Evolutionary conservation across 495 filamentous ascomycete genomes (phyloP).

Genomic region (Collariella sp.): DNA sequence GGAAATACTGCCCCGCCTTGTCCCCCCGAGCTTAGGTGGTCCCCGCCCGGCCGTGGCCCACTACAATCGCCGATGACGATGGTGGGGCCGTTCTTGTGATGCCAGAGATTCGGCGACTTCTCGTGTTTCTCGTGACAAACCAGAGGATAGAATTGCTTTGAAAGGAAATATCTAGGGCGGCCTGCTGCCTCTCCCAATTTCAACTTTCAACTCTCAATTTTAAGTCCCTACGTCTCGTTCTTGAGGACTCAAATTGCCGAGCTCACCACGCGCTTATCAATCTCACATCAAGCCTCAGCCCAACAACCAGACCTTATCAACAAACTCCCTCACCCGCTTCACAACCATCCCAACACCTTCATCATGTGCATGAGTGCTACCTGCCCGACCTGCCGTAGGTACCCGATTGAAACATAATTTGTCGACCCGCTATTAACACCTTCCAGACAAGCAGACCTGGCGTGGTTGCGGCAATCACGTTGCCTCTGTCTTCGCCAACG

Average conservation of each 20-base stretch:
- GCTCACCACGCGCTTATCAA: too few relatives aligned
- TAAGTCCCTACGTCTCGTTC: too few relatives aligned
- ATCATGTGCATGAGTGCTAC: constrained; percentile 35
- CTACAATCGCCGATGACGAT: constrained; percentile 5
- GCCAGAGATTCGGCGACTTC: neutral
- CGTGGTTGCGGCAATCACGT: constrained; percentile 60
- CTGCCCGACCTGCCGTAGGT: constrained; percentile 35
- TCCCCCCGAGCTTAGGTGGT: too few relatives aligned
- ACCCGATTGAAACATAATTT: neutral
- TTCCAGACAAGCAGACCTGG: constrained; percentile 56
- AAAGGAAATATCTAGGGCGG: neutral
- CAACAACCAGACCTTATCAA: neutral
- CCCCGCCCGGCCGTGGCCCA: neutral
- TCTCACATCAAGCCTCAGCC: too few relatives aligned
- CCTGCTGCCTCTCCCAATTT: too few relatives aligned
- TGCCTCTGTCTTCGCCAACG: constrained; percentile 48
- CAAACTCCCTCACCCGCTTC: neutral
- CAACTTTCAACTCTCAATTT: too few relatives aligned
- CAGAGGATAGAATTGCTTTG: neutral
- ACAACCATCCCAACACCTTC: neutral
- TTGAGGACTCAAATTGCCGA: neutral
- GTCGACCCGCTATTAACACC: neutral
- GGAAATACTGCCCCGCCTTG: neutral
- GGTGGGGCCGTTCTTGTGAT: neutral
- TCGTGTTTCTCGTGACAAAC: neutral